Evolutionary conservation across 352 stramenopile species (phyloP), one percentile per base, ranked within the genome.

Genomic region (Pythium monospermum): DNA sequence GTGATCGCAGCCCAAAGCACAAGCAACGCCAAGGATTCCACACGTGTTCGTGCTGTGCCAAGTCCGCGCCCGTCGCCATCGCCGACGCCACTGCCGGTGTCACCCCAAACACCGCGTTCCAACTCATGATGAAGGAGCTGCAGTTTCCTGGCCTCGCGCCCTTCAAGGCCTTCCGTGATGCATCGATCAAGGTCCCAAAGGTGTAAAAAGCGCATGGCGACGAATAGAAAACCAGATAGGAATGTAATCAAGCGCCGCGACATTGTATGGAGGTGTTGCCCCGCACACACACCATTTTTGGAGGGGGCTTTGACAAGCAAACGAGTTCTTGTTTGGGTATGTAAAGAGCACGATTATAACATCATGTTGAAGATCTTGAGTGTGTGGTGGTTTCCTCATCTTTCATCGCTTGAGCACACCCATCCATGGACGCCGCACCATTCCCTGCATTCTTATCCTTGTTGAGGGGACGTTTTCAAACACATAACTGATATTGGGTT

Each of bases 11-110:
- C 60, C 84, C 83, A 47, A 93, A 93, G 76, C 88, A 97, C 78
- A 97, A 97, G 80, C 88, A 97, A 71, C 83, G 88, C 51, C 87
- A 97, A 67, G 88, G 88, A n/a, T 88, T 94, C 69, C 80, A 94
- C 69, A 95, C 87, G 21, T 75, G 70, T 52, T 68, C 78, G 31
- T 61, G 68, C 38, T 59, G 59, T 28, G 52, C 65, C 39, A 55
- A 51, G 3, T 49, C 62, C 31, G 57, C 71, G 43, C 48, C 56
- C 28, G 11, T 61, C 1, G 57, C 54, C 16, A 45, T 62, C 27
- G 53, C 54, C 5, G 50, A 65, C 49, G 35, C 64, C 22, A 46
- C 33, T 22, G 59, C 57, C 8, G 54, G 44, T 23, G 82, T 82
- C 47, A 97, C 91, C 22, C 72, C 88, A 53, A 98, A 96, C 47